These are phyloP conservation scores for Cinnamomum micranthum DNA, from an alignment of 164 flowering plant species.

Conservation along the genomic window DNA sequence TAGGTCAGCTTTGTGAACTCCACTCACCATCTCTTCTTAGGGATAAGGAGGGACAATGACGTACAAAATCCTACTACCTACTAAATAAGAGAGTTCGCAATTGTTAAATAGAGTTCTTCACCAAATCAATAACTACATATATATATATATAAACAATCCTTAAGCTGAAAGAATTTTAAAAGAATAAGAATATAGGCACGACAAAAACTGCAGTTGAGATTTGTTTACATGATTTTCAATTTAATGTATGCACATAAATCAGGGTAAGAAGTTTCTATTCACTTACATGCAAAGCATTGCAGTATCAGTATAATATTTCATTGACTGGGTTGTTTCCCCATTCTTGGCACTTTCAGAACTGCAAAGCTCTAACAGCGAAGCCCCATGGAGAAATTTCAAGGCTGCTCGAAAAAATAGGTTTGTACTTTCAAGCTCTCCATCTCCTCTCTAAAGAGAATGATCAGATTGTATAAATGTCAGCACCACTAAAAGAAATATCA, in stretches of 20 bases:
- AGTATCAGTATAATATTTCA: conserved; percentile 67
- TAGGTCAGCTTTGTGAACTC: too few relatives aligned
- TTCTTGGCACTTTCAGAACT: conserved; percentile 53
- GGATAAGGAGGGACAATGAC: too few relatives aligned
- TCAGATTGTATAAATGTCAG: conserved; percentile 7
- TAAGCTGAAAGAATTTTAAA: too few relatives aligned
- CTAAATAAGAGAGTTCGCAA: too few relatives aligned
- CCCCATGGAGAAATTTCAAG: conserved; percentile 87
- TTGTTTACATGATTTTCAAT: not conserved
- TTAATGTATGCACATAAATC: not conserved
- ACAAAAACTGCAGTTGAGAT: too few relatives aligned
- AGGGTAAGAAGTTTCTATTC: not conserved
- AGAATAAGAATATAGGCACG: too few relatives aligned
- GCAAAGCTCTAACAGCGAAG: conserved; percentile 64
- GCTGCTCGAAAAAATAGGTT: conserved; percentile 80
- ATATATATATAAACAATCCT: too few relatives aligned
- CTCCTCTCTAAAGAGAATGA: conserved; percentile 44
- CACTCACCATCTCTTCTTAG: too few relatives aligned
- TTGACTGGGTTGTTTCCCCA: conserved; percentile 56
- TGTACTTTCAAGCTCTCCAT: conserved; percentile 45
- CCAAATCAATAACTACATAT: too few relatives aligned
- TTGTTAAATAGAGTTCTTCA: too few relatives aligned
- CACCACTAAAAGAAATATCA: not conserved
- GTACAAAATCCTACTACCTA: too few relatives aligned
- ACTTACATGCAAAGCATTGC: conserved; percentile 90